Conservation (phyloP, 192 early-diverging fungal genomes). For the Gamsiella multidivaricata region DNA sequence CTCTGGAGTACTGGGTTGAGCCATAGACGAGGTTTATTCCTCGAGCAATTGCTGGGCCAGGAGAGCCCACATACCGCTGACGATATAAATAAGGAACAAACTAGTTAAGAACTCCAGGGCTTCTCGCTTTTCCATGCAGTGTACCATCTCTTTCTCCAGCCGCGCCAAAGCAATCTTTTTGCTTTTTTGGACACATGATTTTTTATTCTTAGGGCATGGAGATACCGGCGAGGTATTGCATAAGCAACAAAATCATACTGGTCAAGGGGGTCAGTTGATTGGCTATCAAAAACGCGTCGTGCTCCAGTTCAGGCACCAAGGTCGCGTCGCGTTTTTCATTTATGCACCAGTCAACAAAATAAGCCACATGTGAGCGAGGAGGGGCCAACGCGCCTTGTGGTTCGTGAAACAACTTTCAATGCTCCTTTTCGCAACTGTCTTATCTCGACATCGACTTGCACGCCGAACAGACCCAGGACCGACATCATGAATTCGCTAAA, state of each 20-base stretch:
- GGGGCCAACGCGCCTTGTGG: neutral
- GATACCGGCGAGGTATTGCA: no score
- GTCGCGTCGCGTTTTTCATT: neutral
- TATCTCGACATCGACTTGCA: no score
- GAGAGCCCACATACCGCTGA: neutral
- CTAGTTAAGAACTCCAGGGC: neutral
- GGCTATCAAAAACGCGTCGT: neutral
- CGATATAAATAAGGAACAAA: neutral
- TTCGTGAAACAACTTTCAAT: no score
- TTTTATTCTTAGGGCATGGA: no score
- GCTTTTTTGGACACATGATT: neutral
- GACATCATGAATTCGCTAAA: conserved; percentile 40
- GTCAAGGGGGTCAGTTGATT: neutral
- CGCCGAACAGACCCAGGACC: neutral
- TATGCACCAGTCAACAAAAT: conserved; percentile 4
- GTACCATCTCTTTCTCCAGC: neutral
- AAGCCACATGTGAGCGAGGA: conserved; percentile 1
- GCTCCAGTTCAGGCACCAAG: neutral
- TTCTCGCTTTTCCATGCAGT: conserved; percentile 1
- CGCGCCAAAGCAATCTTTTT: neutral
- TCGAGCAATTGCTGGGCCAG: no score
- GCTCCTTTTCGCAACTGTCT: no score
- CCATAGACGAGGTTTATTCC: no score
- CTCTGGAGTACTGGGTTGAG: no score
- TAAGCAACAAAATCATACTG: neutral